Conservation (phyloP, 2,329 filamentous ascomycete genomes). For the Xylariaceae sp. region DNA sequence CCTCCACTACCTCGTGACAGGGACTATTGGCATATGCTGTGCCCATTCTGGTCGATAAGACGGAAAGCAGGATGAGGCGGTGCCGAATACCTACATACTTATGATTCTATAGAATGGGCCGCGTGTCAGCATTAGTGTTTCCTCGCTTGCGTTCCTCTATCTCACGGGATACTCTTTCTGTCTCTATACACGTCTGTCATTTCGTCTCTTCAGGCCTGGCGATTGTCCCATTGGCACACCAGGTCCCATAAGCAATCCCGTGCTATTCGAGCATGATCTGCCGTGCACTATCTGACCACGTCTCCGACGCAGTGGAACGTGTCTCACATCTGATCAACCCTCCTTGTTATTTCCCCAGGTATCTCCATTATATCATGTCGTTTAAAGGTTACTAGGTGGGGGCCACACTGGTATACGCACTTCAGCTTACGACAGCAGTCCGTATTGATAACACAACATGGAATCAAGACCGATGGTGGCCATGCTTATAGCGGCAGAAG, state of each 20-base stretch:
- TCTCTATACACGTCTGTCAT: too few species aligned
- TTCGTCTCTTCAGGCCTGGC: neutral
- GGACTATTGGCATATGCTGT: too few species aligned
- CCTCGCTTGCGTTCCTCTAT: neutral
- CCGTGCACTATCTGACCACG: conserved; percentile 16
- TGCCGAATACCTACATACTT: neutral
- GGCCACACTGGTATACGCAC: neutral
- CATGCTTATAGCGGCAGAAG: too few species aligned
- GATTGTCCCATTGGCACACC: neutral
- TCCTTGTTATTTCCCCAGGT: neutral
- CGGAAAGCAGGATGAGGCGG: neutral
- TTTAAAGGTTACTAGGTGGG: neutral
- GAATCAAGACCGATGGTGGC: too few species aligned
- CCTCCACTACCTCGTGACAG: neutral
- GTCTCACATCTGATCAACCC: conserved; percentile 2
- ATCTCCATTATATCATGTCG: conserved; percentile 1
- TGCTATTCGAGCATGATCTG: neutral
- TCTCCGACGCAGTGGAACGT: conserved; percentile 19
- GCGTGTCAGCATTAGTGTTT: neutral
- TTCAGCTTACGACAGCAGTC: neutral
- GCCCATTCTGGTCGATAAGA: too few species aligned
- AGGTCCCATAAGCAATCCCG: neutral
- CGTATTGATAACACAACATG: too few species aligned
- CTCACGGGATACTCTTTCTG: too few species aligned
- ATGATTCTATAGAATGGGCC: too few species aligned